Base-by-base conservation (phyloP, 2,329 filamentous ascomycete genomes). In the Calonectria leucothoes region DNA sequence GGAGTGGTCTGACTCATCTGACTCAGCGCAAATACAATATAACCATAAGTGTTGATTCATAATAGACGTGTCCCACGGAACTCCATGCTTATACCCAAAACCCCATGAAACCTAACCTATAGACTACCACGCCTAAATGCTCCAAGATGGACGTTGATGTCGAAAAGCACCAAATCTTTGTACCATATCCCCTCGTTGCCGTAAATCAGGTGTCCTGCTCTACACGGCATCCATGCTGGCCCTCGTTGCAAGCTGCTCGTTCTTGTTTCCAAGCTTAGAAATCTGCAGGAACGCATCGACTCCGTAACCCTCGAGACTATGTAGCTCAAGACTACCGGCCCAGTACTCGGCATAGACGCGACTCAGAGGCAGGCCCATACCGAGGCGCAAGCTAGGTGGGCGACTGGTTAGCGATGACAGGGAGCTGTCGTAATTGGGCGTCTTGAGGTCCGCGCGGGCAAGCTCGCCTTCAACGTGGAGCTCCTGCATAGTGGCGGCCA, bases 331-430 rank as follows among this genome's bases (percentile, higher is more conserved):
- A 79, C 91, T 97, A 29, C 97, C 97, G 3, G 97, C 97, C 97
- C 97, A 99, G 84, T 98, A 98, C 84, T 98, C 96, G 33, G 96
- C 95, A 84, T 98, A 99, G 3, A 98, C 94, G 74, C 95, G 91
- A 80, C 96, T 98, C 86, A 99, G 93, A 0, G 97, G 97, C 66
- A 99, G 85, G 1, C 97, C 97, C 90, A 99, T 98, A 5, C 97
- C 97, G 1, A 99, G 89, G 14, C 95, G 91, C 74, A 98, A 87
- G 82, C 98, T 94, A 0, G 97, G 96, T 23, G 95, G 95, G 42
- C 97, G 90, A 71, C 93, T 94, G 1, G 95, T 95, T 51, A 99
- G 88, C 2, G 94, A 93, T 14, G 94, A 92, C 31, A 99, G 88
- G 1, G 95, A 98, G 76, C 90, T 92, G 52, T 83, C 82, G 75